Base-by-base conservation (phyloP, 441 rosid species). In the Adansonia madagascariensis region DNA sequence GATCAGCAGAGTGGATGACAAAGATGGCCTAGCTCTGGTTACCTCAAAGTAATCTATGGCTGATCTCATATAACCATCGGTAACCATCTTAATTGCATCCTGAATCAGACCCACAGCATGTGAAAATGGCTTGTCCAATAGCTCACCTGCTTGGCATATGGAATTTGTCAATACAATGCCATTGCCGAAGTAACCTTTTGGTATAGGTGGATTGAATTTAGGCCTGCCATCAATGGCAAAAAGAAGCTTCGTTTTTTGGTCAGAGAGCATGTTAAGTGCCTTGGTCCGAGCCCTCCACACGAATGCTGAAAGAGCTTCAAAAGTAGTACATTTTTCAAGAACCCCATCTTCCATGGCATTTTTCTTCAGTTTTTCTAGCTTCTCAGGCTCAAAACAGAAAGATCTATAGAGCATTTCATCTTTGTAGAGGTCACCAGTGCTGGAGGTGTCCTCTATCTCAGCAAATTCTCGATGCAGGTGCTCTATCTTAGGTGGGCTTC, bases 41-140 rank as follows among this genome's bases (percentile, higher is more conserved):
- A 80, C 86, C 83, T 94, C 95, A 27, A 92, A 92, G 82, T 92
- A 94, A 80, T 94, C 98, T 4, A 94, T 88, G 12, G 97, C 93
- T 0, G 98, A 94, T 79, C 97, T 92, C 93, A 94, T 91, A 88
- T 91, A 88, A 65, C 87, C 74, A 70, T 92, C 93, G 24, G 84
- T 82, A 0, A 92, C 95, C 91, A 89, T 88, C 84, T 88, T 89
- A 8, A 92, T 85, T 1, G 98, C 92, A 47, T 85, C 90, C 82
- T 90, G 87, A 10, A 92, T 91, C 57, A 84, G 81, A 20, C 94
- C 88, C 4, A 87, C 91, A 0, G 87, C 90, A 52, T 81, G 86
- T 14, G 94, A 88, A 35, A 89, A 57, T 8, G 97, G 93, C 61
- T 56, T 56, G 24, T 18, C 61, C 10, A 7, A 56, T 56, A 56